phyloP scores from a whole-genome alignment of 1,284 basidiomycete species.

The Cutaneotrichosporon sp. region DNA sequence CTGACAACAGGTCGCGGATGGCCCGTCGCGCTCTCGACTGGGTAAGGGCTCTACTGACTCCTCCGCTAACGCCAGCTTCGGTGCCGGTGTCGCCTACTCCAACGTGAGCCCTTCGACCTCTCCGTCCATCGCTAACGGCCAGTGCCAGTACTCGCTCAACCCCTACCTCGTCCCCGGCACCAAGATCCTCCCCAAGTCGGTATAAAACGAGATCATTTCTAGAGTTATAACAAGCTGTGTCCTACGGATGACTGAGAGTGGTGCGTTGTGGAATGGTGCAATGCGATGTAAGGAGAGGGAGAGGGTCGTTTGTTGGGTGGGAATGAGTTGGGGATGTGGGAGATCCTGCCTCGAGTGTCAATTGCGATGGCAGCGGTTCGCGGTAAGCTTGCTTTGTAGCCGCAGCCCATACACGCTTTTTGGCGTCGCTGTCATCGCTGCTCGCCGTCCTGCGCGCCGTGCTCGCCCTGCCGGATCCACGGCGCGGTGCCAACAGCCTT shows the following conservation, averaged over 20 bases:
- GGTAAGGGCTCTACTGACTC: conserved; percentile 52
- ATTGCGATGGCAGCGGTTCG: no score
- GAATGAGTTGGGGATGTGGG: no score
- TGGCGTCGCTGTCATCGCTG: not conserved
- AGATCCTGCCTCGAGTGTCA: no score
- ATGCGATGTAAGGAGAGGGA: not conserved
- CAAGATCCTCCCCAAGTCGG: conserved; percentile 56
- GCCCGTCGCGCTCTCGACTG: conserved; percentile 89
- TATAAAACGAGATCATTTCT: not conserved
- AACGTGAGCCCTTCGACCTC: conserved; percentile 33
- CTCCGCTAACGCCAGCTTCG: conserved; percentile 39
- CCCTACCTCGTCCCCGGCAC: conserved; percentile 87
- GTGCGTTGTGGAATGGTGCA: not conserved
- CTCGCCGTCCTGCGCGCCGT: not conserved
- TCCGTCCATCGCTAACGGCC: conserved; percentile 1
- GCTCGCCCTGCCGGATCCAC: conserved; percentile 20
- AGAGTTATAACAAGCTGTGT: conserved; percentile 4
- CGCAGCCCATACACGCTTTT: no score
- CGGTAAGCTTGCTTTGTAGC: no score
- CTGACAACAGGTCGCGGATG: conserved; percentile 75
- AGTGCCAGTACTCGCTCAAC: conserved; percentile 96
- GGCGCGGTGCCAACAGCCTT: conserved; percentile 28
- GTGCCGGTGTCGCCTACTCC: conserved; percentile 70
- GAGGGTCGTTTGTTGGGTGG: no score
- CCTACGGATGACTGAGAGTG: not conserved